Evolutionary conservation across 768 basidiomycete species (phyloP).

Genomic region (Coprinellus aureogranulatus): DNA sequence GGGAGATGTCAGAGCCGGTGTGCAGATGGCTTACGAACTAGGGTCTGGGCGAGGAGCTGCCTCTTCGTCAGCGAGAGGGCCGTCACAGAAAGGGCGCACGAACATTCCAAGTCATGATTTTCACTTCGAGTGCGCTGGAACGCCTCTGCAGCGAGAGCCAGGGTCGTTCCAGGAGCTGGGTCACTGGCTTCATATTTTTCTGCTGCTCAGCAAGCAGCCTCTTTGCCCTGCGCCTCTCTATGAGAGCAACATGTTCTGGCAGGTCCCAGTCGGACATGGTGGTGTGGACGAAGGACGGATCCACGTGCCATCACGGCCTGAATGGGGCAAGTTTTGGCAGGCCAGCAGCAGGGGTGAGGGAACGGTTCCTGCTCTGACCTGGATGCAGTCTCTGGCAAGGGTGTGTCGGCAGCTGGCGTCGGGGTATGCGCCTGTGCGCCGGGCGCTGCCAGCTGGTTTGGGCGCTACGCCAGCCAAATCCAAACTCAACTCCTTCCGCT

Average conservation of each 20-base stretch:
- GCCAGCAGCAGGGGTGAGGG: not conserved
- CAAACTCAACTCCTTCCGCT: constrained; percentile 24
- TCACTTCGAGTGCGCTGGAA: constrained; percentile 34
- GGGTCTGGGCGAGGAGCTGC: constrained; percentile 73
- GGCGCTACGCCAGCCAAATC: constrained; percentile 1
- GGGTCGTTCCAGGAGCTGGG: constrained; percentile 29
- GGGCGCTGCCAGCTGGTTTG: not conserved
- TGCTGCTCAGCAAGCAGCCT: constrained; percentile 20
- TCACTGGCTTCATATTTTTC: not conserved
- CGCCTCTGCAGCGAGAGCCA: constrained; percentile 36
- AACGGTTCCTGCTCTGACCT: not conserved
- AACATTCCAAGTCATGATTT: constrained; percentile 83
- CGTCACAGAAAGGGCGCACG: constrained; percentile 6
- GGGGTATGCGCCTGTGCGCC: not conserved
- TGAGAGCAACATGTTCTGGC: not conserved
- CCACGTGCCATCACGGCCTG: not conserved
- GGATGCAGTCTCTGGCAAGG: constrained; percentile 8
- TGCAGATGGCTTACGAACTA: constrained; percentile 62
- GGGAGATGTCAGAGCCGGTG: not conserved
- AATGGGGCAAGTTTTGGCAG: not conserved
- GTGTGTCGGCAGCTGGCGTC: constrained; percentile 2
- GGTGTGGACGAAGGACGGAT: not conserved
- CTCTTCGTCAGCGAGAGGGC: not conserved
- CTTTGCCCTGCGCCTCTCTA: constrained; percentile 51
- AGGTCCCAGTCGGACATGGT: not conserved